Evolutionary conservation across 2,329 filamentous ascomycete genomes (phyloP).

Genomic region (Trichoderma semiorbis): DNA sequence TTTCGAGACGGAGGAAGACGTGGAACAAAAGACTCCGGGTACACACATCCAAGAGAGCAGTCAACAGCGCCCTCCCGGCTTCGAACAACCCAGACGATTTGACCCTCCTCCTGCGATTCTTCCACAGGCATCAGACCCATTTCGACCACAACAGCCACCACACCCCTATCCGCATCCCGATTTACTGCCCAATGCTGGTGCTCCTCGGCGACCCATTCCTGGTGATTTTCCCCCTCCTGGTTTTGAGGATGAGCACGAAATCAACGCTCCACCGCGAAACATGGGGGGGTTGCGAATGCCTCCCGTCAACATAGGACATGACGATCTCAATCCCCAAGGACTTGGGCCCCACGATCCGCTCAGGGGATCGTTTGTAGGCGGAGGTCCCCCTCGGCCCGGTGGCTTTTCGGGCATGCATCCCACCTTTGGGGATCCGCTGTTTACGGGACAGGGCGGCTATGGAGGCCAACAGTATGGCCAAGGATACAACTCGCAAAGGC

Average conservation of each 20-base stretch:
- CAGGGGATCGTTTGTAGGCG: conserved; percentile 60
- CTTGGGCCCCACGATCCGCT: conserved; percentile 84
- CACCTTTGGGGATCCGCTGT: conserved; percentile 87
- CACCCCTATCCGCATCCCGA: conserved; percentile 58
- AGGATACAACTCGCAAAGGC: conserved; percentile 62
- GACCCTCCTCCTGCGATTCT: conserved; percentile 49
- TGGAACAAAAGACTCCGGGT: neutral
- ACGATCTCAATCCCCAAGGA: conserved; percentile 83
- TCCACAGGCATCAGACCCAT: neutral
- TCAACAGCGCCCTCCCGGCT: neutral
- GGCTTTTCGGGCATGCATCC: conserved; percentile 87
- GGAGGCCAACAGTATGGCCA: conserved; percentile 35
- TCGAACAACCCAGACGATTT: conserved; percentile 47
- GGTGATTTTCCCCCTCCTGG: conserved; percentile 80
- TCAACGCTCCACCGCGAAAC: conserved; percentile 57
- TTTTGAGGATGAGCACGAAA: conserved; percentile 90
- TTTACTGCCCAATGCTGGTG: conserved; percentile 55
- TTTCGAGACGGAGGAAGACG: conserved; percentile 43
- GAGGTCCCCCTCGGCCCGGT: conserved; percentile 55
- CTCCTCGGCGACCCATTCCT: conserved; percentile 43
- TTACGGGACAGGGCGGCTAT: conserved; percentile 54
- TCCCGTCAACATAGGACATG: conserved; percentile 71
- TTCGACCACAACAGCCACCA: neutral
- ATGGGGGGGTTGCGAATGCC: conserved; percentile 42
- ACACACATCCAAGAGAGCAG: neutral